These are phyloP conservation scores for Trypanosoma vivax DNA, from an alignment of 208 protist species.

Conservation along the genomic window DNA sequence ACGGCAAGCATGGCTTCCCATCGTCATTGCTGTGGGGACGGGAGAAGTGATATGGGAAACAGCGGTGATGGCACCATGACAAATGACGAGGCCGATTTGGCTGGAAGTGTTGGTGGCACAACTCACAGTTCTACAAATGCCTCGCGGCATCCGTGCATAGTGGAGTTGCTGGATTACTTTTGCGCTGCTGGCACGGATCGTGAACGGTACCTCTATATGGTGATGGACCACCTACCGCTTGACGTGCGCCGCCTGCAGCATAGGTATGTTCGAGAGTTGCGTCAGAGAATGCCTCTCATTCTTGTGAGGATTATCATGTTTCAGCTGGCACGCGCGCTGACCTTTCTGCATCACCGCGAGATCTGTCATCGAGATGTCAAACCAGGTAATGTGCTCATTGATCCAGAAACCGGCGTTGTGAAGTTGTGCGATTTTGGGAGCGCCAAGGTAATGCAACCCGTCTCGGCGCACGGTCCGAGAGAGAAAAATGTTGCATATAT, in stretches of 20 bases:
- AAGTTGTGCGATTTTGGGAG: constrained; percentile 91
- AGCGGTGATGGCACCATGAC: too few species aligned
- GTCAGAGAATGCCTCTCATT: constrained; percentile 81
- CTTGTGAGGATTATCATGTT: constrained; percentile 92
- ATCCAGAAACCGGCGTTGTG: constrained; percentile 46
- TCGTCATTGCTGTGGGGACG: too few species aligned
- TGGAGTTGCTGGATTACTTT: constrained; percentile 93
- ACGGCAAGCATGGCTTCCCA: too few species aligned
- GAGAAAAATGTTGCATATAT: constrained; percentile 89
- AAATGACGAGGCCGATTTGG: background rate
- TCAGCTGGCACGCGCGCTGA: constrained; percentile 95
- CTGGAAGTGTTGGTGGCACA: background rate
- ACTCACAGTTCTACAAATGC: constrained; percentile 31
- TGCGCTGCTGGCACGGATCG: constrained; percentile 85
- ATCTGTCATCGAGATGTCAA: constrained; percentile 90
- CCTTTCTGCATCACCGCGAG: constrained; percentile 74
- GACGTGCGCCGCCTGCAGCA: constrained; percentile 93
- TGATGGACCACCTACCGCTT: constrained; percentile 98
- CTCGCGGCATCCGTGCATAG: constrained; percentile 90
- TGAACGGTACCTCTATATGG: constrained; percentile 97
- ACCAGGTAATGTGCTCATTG: constrained; percentile 83
- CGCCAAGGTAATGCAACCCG: constrained; percentile 60
- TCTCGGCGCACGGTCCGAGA: constrained; percentile 7
- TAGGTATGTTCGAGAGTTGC: constrained; percentile 69
- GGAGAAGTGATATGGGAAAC: too few species aligned